A percentile compares a stretch with the other conserved stretches of the same genome.
Evolutionary conservation across 768 basidiomycete genomes (phyloP).

Genomic region (Boletus coccyginus): DNA sequence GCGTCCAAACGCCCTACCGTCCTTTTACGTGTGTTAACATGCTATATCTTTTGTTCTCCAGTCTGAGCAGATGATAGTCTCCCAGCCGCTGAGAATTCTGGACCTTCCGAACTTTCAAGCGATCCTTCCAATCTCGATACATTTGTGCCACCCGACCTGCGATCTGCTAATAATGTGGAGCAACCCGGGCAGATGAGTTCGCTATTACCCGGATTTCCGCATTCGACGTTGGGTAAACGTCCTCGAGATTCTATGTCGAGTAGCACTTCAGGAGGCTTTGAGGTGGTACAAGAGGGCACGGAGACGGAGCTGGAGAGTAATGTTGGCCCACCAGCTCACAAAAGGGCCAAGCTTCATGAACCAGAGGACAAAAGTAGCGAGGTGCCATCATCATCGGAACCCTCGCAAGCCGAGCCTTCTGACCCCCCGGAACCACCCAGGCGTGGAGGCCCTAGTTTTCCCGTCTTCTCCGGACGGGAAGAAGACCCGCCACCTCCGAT

Average conservation of each 20-base stretch:
- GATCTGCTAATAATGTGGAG: slow-evolving; percentile 6
- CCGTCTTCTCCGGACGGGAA: slow-evolving; percentile 44
- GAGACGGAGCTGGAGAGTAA: slow-evolving; percentile 39
- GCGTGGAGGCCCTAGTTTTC: slow-evolving; percentile 41
- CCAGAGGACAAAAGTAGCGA: slow-evolving; percentile 24
- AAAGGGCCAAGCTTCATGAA: slow-evolving; percentile 43
- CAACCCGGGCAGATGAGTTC: slow-evolving; percentile 13
- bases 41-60: not conserved
- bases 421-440: slow-evolving; percentile 9
- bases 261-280: slow-evolving; percentile 40
- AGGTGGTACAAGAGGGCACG: slow-evolving; percentile 40
- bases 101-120: slow-evolving; percentile 18
- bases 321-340: slow-evolving; percentile 47
- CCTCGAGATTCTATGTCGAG: slow-evolving; percentile 51
- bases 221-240: slow-evolving; percentile 63
- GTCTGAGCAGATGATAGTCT: slow-evolving; percentile 22
- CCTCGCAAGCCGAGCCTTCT: slow-evolving; percentile 16
- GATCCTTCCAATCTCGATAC: slow-evolving; percentile 21
- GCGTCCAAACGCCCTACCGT: slow-evolving; percentile 30
- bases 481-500: slow-evolving; percentile 51
- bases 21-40: slow-evolving; percentile 23
- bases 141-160: slow-evolving; percentile 6
- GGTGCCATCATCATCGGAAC: slow-evolving; percentile 6
- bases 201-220: slow-evolving; percentile 38
- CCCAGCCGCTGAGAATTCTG: slow-evolving; percentile 15